Evolutionary conservation across 2,329 filamentous ascomycete genomes (phyloP).

Genomic region (Botrytis tulipae): DNA sequence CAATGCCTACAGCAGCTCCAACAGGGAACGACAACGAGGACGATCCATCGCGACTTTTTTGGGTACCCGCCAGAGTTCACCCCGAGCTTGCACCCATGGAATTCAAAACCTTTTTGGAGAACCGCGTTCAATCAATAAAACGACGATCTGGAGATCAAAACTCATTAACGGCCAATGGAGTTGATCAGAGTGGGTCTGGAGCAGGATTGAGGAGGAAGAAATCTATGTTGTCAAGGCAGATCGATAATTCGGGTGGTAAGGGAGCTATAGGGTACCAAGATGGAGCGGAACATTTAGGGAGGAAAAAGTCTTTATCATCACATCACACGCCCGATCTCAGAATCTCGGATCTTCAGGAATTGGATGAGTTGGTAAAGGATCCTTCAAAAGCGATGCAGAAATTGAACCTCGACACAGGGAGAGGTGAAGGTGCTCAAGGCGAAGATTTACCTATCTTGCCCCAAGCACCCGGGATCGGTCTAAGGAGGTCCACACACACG

Average conservation of each 20-base stretch:
- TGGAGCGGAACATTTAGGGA: constrained; percentile 75
- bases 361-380: constrained; percentile 82
- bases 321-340: constrained; percentile 57
- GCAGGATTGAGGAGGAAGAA: constrained; percentile 79
- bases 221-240: constrained; percentile 91
- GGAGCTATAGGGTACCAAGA: constrained; percentile 69
- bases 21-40: constrained; percentile 76
- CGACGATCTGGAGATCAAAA: constrained; percentile 73
- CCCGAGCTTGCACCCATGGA: constrained; percentile 93
- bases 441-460: constrained; percentile 88
- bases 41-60: constrained; percentile 84
- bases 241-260: constrained; percentile 66
- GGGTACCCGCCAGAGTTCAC: constrained; percentile 93
- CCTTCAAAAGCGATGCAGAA: constrained; percentile 69
- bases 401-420: constrained; percentile 48
- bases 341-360: constrained; percentile 56
- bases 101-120: constrained; percentile 95
- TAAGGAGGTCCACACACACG: constrained; percentile 87
- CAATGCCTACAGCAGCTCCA: constrained; percentile 70
- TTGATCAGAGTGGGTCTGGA: constrained; percentile 53
- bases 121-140: constrained; percentile 85
- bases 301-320: constrained; percentile 63
- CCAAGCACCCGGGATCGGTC: constrained; percentile 69
- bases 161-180: constrained; percentile 56
- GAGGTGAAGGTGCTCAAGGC: constrained; percentile 34